Base-by-base conservation (phyloP, 1,139 yeast species). In the Wickerhamomyces sp. region DNA sequence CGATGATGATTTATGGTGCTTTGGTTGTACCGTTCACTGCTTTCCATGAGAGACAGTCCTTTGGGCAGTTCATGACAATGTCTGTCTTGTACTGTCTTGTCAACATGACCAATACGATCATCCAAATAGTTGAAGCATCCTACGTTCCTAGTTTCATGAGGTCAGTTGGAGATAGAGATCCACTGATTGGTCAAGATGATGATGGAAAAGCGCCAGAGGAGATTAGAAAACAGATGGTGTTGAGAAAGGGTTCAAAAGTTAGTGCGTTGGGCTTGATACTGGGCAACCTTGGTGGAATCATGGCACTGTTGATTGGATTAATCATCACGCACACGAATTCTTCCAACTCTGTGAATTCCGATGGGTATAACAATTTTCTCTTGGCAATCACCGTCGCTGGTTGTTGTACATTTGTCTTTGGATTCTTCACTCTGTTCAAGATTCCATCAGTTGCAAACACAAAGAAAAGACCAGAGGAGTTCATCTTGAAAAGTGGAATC, bases 91-190 rank as follows among this genome's bases (percentile, higher is more conserved):
- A 66, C 38, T 58, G 58, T 10, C 38, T 65, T 19, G 44, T 64
- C 30, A 58, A 52, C 28, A 49, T 66, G 16, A 51, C 53, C 17
- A 61, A 59, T 37, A 57, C 64, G 0, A 44, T 64, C 4, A 61
- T 66, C 40, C 68, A 66, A 44, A 63, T 66, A 16, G 38, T 66
- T 25, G 72, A 66, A 44, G 71, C 65, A 1, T 63, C 71, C 1
- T 68, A 66, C 37, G 65, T 68, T 31, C 73, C 72, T 4, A 40
- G 62, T 16, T 64, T 68, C 40, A 66, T 68, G 72, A 54, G 68
- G 34, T 61, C 64, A 1, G 48, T 41, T 11, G 42, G 27, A 7
- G 12, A 5, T 10, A 23, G 16, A 8, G 22, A 5, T 12, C n/a
- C n/a, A n/a, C n/a, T n/a, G n/a, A 6, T 18, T 4, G 22, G n/a